Base-by-base conservation (phyloP, 805 yeast species). In the Metschnikowia continentalis region DNA sequence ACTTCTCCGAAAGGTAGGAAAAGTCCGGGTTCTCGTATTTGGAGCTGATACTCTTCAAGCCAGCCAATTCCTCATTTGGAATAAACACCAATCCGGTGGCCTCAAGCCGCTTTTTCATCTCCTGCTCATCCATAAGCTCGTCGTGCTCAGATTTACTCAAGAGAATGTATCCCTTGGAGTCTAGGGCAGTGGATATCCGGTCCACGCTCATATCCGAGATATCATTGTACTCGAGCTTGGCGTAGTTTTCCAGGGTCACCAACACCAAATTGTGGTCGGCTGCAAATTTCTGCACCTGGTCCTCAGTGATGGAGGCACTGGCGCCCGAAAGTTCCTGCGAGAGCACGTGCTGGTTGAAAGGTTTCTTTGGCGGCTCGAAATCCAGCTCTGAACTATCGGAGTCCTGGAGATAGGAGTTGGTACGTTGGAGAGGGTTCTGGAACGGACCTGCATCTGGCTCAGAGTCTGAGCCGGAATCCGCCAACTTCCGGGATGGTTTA, bases 221-320 rank as follows among this genome's bases (percentile, higher is more conserved):
- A 50, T 64, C 65, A 36, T 64, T 63, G 22, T 62, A 53, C 38
- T 61, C 60, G 17, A 71, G 58, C 43, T 61, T 62, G 42, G 72
- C 68, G 48, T 65, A 73, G 46, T 64, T 65, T 3, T 64, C 72
- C 50, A 60, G 59, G 3, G 72, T 61, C 33, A 72, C 55, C 35
- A 68, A 49, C 20, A 65, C 63, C 50, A 71, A 54, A 47, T 70
- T 67, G 42, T 72, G 62, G 7, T 64, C 65, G 19, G 61, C 54
- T 0, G 74, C 75, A 53, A 69, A 72, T 19, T 62, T 63, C 50
- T 71, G 72, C 15, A 71, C 55, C 36, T 68, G 65, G 11, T 60
- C 56, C 23, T 61, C 59, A 4, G 63, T 46, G 15, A 57, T 32
- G 6, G 51, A 47, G 14, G 51, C 52, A 1, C 55, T 45, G 1